These are phyloP conservation scores for Thermoascus crustaceus DNA, from an alignment of 2,329 filamentous ascomycete species.

Conservation along the genomic window DNA sequence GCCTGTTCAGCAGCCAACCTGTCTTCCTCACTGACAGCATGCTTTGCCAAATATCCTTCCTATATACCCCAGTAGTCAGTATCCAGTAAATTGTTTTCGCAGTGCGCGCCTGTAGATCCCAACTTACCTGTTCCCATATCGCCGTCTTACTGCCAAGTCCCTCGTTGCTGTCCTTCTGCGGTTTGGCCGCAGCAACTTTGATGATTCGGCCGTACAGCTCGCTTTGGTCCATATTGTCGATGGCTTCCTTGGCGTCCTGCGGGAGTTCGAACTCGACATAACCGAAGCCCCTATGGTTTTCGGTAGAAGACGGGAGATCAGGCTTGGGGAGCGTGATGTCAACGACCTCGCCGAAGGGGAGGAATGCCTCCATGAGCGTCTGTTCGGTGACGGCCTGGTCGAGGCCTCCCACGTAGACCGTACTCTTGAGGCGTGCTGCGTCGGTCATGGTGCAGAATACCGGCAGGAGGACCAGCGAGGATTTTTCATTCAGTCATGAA, in stretches of 20 bases:
- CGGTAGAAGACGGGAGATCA: constrained; percentile 67
- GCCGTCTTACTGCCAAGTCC: constrained; percentile 88
- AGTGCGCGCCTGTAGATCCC: no score
- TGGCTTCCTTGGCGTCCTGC: constrained; percentile 83
- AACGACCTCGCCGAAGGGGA: constrained; percentile 92
- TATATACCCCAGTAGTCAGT: constrained; percentile 35
- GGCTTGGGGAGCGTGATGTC: constrained; percentile 86
- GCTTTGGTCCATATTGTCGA: constrained; percentile 98
- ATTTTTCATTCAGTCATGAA: not conserved
- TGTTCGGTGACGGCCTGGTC: constrained; percentile 66
- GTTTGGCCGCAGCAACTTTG: constrained; percentile 85
- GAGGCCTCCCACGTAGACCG: constrained; percentile 85
- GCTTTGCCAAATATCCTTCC: constrained; percentile 89
- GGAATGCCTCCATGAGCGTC: constrained; percentile 80
- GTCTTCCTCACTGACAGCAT: constrained; percentile 78
- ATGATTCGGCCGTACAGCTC: constrained; percentile 89
- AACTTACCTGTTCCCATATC: constrained; percentile 86
- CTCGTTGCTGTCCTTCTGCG: constrained; percentile 79
- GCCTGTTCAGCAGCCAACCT: constrained; percentile 51
- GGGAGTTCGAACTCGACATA: constrained; percentile 90
- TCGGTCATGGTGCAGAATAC: constrained; percentile 60
- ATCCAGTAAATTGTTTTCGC: constrained; percentile 10
- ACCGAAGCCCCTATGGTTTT: constrained; percentile 83
- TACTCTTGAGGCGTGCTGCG: constrained; percentile 73
- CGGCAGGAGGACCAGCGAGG: no score